These are phyloP conservation scores for Lasiodiplodia citricola DNA, from an alignment of 2,329 filamentous ascomycete species.

Conservation along the genomic window DNA sequence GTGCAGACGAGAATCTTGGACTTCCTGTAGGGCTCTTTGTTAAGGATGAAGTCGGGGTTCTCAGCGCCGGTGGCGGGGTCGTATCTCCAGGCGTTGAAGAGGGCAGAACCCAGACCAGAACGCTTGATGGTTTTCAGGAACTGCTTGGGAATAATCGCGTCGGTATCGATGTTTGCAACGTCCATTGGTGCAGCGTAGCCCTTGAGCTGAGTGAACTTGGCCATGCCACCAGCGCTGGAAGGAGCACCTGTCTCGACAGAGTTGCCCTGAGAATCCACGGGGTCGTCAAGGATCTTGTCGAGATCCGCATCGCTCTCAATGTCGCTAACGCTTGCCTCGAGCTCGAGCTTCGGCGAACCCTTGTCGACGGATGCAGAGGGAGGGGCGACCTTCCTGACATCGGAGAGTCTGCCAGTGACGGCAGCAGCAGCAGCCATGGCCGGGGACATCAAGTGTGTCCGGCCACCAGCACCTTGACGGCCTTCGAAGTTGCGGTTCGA, in stretches of 20 bases:
- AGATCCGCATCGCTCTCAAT: conserved; percentile 66
- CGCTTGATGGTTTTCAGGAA: conserved; percentile 99
- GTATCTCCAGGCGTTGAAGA: conserved; percentile 86
- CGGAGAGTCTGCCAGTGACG: conserved; percentile 87
- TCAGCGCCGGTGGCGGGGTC: conserved; percentile 71
- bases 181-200: conserved; percentile 89
- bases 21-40: conserved; percentile 82
- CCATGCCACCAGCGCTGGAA: conserved; percentile 66
- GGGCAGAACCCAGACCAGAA: conserved; percentile 84
- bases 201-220: conserved; percentile 82
- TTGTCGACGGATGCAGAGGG: conserved; percentile 48
- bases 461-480: conserved; percentile 86
- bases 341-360: conserved; percentile 63
- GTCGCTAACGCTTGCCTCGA: conserved; percentile 64
- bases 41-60: conserved; percentile 84
- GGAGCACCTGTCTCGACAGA: conserved; percentile 61
- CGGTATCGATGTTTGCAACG: conserved; percentile 93
- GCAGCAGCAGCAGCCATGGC: conserved; percentile 94
- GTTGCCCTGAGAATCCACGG: conserved; percentile 70
- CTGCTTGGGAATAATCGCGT: conserved; percentile 98
- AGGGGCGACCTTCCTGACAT: conserved; percentile 79
- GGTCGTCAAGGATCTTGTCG: conserved; percentile 66
- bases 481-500: conserved; percentile 98
- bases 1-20: conserved; percentile 91
- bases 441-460: conserved; percentile 95